Evolutionary conservation across 2,329 filamentous ascomycete genomes (phyloP).

Genomic region (Bipolaris cookei): DNA sequence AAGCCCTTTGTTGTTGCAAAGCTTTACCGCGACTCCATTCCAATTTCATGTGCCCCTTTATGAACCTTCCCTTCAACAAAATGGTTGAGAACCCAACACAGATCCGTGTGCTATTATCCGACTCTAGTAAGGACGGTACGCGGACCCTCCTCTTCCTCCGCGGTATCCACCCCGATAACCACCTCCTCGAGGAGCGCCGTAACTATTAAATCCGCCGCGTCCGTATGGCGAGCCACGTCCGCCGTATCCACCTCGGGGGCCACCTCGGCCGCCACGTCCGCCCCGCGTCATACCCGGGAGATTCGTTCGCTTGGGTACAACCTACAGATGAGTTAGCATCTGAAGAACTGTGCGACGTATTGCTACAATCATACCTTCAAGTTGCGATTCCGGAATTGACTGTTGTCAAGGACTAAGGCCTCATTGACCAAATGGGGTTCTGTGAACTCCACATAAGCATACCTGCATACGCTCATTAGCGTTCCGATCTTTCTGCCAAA

Average conservation of each 20-base stretch:
- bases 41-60: constrained; percentile 12
- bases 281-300: constrained; percentile 91
- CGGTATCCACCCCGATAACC: constrained; percentile 52
- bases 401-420: constrained; percentile 94
- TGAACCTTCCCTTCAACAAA: not conserved
- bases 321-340: constrained; percentile 54
- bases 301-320: constrained; percentile 93
- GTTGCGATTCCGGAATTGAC: constrained; percentile 90
- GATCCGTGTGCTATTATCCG: constrained; percentile 5
- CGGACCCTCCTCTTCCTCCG: constrained; percentile 33
- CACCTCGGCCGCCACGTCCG: constrained; percentile 65
- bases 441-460: constrained; percentile 98
- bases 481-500: constrained; percentile 60
- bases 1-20: constrained; percentile 8
- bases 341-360: constrained; percentile 5
- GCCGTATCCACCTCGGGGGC: constrained; percentile 53
- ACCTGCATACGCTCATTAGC: constrained; percentile 67
- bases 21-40: constrained; percentile 11
- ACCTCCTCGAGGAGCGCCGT: constrained; percentile 50
- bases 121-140: constrained; percentile 28
- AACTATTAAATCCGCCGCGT: constrained; percentile 30
- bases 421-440: constrained; percentile 92
- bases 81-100: not conserved
- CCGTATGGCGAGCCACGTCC: constrained; percentile 61
- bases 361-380: constrained; percentile 72